Evolutionary conservation across 176 grass and related monocot species (phyloP).

Genomic region (Hyparrhenia diplandra): DNA sequence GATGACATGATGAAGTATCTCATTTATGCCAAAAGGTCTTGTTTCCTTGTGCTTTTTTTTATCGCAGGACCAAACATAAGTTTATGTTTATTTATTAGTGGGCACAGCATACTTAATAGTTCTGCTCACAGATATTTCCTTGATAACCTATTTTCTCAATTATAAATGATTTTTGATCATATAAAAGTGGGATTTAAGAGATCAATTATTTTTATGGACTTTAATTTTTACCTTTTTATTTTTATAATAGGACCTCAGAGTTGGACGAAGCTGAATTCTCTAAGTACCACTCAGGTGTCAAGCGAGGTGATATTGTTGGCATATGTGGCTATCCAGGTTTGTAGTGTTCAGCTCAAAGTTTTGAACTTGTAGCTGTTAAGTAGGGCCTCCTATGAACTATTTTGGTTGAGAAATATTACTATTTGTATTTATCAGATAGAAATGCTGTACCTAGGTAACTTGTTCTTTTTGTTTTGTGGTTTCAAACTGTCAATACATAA

Average conservation of each 20-base stretch:
- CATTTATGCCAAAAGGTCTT: no score
- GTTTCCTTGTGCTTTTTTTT: no score
- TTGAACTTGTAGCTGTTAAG: not conserved
- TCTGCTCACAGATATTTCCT: not conserved
- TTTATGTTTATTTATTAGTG: no score
- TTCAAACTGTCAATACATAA: not conserved
- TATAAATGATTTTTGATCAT: not conserved
- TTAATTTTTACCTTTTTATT: not conserved
- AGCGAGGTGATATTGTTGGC: constrained; percentile 89
- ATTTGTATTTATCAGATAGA: not conserved
- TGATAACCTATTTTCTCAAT: not conserved
- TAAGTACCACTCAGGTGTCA: constrained; percentile 63
- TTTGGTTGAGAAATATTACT: not conserved
- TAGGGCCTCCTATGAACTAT: not conserved
- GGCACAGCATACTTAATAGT: not conserved
- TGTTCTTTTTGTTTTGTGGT: not conserved
- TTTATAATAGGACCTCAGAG: constrained; percentile 53
- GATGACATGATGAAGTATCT: no score
- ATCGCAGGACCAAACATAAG: no score
- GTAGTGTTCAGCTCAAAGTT: constrained; percentile 3
- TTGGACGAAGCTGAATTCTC: constrained; percentile 74
- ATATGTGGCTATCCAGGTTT: constrained; percentile 83
- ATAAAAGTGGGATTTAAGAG: not conserved
- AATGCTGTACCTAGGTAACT: not conserved
- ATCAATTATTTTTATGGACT: not conserved